Base-by-base conservation (phyloP, 2,329 filamentous ascomycete genomes). In the Paecilomyces sp. region DNA sequence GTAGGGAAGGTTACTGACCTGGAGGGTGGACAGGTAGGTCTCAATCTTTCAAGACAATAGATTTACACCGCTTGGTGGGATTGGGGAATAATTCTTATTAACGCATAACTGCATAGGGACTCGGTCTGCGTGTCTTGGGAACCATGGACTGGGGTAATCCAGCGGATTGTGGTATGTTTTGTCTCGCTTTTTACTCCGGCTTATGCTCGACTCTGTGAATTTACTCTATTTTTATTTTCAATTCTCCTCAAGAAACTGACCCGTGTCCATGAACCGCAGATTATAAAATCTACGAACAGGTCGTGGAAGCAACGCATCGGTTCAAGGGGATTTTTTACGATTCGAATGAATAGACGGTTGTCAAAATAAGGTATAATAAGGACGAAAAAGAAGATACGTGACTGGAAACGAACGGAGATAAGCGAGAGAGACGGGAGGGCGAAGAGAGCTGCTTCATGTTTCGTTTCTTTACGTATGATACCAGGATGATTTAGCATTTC, bases 251-350 rank as follows among this genome's bases (percentile, higher is more conserved):
- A 22, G 22, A 18, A 12, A 25, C 6, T 28, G 31, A 13, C 36
- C n/a, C 22, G 22, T 30, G 28, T 53, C 55, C 31, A 55, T 52
- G 24, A 55, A 53, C 25, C 6, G 7, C 65, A 93, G 92, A 97
- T 76, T 90, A 89, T 74, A 82, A 81, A 57, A 83, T 91, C 34
- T 88, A 87, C 61, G 86, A 90, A 60, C 85, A 88, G 0, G 89
- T 97, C 2, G 92, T 96, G 15, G 90, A 97, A 60, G 88, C 86
- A 36, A 94, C 91, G 34, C 92, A 97, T 76, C 84, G 87, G 56
- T 85, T 91, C 72, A 90, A 88, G 70, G 80, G 86, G 62, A 88
- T 97, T 57, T 97, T 97, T 72, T 92, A 90, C 70, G 83, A 85
- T 58, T 80, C 64, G 11, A 62, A 66, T 22, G 64, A 59, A 66